These are phyloP conservation scores for Lactifluus subvellereus DNA, from an alignment of 768 basidiomycete species.

Conservation along the genomic window DNA sequence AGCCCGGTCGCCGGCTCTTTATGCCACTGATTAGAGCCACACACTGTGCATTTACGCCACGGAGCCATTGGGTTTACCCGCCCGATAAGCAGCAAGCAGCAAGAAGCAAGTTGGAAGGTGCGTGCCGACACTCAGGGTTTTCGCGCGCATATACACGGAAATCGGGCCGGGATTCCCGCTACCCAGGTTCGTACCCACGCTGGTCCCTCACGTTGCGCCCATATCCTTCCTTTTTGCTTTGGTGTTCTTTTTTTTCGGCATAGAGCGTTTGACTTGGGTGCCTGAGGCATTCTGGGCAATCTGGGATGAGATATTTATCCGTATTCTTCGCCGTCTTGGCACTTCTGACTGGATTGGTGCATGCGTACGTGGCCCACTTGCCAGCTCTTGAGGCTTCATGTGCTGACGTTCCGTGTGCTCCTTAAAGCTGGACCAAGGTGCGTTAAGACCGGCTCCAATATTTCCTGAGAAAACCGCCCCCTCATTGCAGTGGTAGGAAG, in stretches of 20 bases:
- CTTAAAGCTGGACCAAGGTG: constrained; percentile 66
- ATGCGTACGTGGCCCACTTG: constrained; percentile 47
- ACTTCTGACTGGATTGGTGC: constrained; percentile 45
- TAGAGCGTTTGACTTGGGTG: neutral
- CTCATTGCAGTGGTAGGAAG: constrained; percentile 48
- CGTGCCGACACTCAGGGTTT: no score
- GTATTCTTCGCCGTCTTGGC: constrained; percentile 46
- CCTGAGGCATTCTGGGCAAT: neutral
- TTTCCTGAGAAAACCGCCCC: neutral
- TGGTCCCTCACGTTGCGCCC: neutral
- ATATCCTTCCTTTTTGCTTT: neutral
- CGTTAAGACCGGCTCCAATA: neutral
- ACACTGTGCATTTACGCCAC: constrained; percentile 63
- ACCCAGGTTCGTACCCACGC: neutral
- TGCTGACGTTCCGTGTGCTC: constrained; percentile 6
- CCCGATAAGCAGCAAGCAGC: neutral
- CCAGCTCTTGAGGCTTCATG: neutral
- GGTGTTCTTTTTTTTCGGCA: constrained; percentile 15
- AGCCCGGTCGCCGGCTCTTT: constrained; percentile 78
- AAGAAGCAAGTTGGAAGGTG: neutral
- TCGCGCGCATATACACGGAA: neutral
- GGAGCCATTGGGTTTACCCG: constrained; percentile 43
- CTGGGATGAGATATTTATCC: constrained; percentile 47
- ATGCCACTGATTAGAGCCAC: constrained; percentile 83
- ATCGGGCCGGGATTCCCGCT: constrained; percentile 6